Evolutionary conservation across 257 asterid species (phyloP).

Genomic region (Verbena officinalis): DNA sequence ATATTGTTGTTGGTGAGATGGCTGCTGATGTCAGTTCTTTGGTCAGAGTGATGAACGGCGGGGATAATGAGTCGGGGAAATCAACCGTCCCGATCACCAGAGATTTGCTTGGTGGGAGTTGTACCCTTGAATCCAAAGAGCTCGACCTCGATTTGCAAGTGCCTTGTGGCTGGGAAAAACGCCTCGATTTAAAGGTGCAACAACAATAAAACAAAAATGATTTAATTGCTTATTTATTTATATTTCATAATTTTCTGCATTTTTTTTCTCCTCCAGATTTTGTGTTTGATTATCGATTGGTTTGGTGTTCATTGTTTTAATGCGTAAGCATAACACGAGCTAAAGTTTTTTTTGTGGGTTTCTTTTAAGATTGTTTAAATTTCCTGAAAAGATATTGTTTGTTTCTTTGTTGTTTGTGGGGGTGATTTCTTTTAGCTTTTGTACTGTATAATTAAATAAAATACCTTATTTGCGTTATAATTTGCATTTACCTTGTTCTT

Average conservation of each 20-base stretch:
- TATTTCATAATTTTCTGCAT: neutral
- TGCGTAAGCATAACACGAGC: neutral
- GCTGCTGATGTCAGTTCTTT: conserved; percentile 73
- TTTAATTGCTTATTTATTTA: no score
- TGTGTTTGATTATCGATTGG: neutral
- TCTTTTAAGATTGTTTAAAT: no score
- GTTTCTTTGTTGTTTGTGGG: neutral
- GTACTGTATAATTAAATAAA: neutral
- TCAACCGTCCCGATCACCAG: conserved; percentile 68
- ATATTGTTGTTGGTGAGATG: conserved; percentile 38
- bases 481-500: conserved; percentile 1
- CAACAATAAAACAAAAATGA: no score
- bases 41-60: conserved; percentile 57
- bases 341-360: neutral
- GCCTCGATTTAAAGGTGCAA: conserved; percentile 76
- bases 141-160: conserved; percentile 86
- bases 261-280: neutral
- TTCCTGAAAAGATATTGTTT: neutral
- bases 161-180: conserved; percentile 89
- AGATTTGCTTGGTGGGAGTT: conserved; percentile 77
- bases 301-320: neutral
- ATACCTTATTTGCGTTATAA: neutral
- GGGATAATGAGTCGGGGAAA: conserved; percentile 44
- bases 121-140: conserved; percentile 62
- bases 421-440: neutral